phyloP scores from a whole-genome alignment of 106 monocot genomes.

The Dioscorea dumetorum region DNA sequence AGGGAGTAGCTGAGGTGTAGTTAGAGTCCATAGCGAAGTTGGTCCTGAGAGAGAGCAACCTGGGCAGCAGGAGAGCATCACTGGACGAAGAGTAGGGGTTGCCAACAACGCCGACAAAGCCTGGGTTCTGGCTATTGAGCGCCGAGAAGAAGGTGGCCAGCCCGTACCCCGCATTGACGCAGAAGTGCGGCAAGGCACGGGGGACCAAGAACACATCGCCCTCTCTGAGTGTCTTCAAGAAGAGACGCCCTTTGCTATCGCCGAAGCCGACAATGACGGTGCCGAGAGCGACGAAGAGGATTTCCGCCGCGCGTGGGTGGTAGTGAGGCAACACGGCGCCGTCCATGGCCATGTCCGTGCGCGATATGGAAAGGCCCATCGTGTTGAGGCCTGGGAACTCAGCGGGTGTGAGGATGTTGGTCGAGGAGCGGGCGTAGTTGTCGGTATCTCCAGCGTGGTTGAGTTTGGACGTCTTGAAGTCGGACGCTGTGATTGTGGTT shows the following conservation, averaged over 20 bases:
- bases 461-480: constrained; percentile 30
- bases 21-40: not conserved
- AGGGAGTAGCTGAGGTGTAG: not conserved
- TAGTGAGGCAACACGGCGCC: constrained; percentile 19
- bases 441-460: constrained; percentile 13
- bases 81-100: constrained; percentile 8
- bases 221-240: constrained; percentile 10
- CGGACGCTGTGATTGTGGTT: constrained; percentile 13
- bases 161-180: constrained; percentile 12
- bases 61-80: constrained; percentile 1
- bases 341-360: constrained; percentile 10
- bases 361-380: constrained; percentile 16
- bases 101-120: constrained; percentile 6
- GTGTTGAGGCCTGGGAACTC: constrained; percentile 34
- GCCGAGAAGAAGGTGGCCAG: constrained; percentile 13
- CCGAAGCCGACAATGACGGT: constrained; percentile 16
- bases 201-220: constrained; percentile 34
- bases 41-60: not conserved
- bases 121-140: constrained; percentile 31
- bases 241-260: constrained; percentile 7
- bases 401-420: constrained; percentile 11
- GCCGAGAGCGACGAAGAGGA: constrained; percentile 10
- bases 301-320: constrained; percentile 29
- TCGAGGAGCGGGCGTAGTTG: constrained; percentile 10
- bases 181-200: constrained; percentile 24